A percentile compares a stretch with the other conserved stretches of the same genome.
Evolutionary conservation across 345 rosid species (phyloP).

Genomic region (Bruguiera parviflora): DNA sequence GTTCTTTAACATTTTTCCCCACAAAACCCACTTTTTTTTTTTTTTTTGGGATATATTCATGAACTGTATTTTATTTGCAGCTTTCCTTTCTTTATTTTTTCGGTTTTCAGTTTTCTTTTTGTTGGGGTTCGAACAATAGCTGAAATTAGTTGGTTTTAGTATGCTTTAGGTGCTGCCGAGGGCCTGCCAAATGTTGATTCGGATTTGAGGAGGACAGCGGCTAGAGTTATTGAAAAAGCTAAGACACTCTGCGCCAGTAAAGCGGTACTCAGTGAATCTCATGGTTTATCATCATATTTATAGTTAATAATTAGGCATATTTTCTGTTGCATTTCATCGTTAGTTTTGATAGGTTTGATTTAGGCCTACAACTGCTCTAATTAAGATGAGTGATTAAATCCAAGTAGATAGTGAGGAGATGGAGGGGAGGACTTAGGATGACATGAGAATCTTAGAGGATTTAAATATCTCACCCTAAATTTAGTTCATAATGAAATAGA

Average conservation of each 20-base stretch:
- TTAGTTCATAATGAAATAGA: too few species aligned
- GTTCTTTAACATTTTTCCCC: conserved; percentile 20
- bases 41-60: background rate
- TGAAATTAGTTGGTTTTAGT: background rate
- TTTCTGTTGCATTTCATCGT: too few species aligned
- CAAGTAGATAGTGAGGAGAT: too few species aligned
- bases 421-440: too few species aligned
- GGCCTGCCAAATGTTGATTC: conserved; percentile 62
- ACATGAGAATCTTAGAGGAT: too few species aligned
- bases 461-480: too few species aligned
- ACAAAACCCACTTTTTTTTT: too few species aligned
- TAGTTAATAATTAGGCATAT: background rate
- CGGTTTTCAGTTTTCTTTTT: background rate
- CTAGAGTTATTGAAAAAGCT: conserved; percentile 61
- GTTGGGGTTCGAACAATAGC: background rate
- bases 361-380: too few species aligned
- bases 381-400: too few species aligned
- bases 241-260: conserved; percentile 50
- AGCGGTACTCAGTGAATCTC: conserved; percentile 40
- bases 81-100: background rate
- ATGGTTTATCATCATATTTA: background rate
- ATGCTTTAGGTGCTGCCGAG: conserved; percentile 61
- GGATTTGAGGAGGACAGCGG: conserved; percentile 70
- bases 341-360: background rate
- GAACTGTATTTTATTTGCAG: background rate